A percentile compares a stretch with the other conserved stretches of the same genome.
phyloP scores from a whole-genome alignment of 805 yeast genomes.

The Candida sanyiensis region DNA sequence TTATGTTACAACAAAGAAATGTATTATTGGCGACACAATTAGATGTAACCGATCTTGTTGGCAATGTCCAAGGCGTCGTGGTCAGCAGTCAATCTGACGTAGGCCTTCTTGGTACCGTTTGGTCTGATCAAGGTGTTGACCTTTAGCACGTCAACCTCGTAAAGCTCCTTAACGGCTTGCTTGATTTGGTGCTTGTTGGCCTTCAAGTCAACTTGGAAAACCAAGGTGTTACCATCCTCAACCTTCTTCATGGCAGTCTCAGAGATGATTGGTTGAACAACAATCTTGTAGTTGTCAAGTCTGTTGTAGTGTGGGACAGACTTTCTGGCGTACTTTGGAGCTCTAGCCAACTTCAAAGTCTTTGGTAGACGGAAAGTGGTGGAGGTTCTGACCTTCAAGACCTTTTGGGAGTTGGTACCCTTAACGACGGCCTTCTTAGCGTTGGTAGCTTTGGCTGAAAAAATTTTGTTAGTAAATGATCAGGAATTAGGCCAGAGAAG shows the following conservation, averaged over 20 bases:
- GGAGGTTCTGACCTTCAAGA: constrained; percentile 87
- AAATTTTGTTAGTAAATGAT: constrained; percentile 16
- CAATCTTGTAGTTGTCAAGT: constrained; percentile 91
- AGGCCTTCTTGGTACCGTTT: constrained; percentile 99
- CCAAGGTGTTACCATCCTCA: constrained; percentile 98
- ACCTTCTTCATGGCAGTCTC: constrained; percentile 99
- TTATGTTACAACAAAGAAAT: constrained; percentile 11
- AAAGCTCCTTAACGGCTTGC: constrained; percentile 96
- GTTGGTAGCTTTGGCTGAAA: constrained; percentile 75
- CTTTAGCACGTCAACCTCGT: constrained; percentile 89
- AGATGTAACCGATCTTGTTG: constrained; percentile 99
- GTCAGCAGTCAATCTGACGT: constrained; percentile 97
- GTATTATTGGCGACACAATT: constrained; percentile 31
- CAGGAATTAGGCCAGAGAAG: not conserved
- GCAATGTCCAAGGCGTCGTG: constrained; percentile 99
- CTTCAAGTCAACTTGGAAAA: constrained; percentile 95
- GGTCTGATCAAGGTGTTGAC: constrained; percentile 98
- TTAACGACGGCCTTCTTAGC: constrained; percentile 99
- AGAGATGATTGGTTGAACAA: constrained; percentile 91
- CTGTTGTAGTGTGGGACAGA: constrained; percentile 97
- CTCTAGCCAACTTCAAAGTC: constrained; percentile 89
- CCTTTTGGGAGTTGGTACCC: constrained; percentile 91
- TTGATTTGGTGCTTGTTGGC: constrained; percentile 99
- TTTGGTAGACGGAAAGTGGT: constrained; percentile 97
- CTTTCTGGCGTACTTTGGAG: constrained; percentile 93